Percentiles rank a stretch among this genome's conserved stretches.
Conservation (phyloP, 1,139 yeast species). For the Zygosaccharomyces sapae region DNA sequence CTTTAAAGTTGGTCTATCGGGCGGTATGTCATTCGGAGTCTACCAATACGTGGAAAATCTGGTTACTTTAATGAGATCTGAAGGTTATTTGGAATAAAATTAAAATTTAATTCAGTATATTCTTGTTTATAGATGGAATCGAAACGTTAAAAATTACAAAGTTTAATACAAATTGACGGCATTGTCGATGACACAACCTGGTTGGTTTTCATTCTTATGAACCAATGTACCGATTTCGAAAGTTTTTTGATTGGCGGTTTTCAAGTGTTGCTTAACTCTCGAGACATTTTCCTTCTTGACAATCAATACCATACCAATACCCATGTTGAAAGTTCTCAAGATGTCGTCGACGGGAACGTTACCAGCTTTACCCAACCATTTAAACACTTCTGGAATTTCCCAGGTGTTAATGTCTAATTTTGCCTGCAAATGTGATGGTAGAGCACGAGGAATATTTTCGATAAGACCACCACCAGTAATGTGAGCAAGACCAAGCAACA, state of each 20-base stretch:
- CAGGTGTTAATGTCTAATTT: slow-evolving; percentile 72
- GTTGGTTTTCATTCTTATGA: slow-evolving; percentile 48
- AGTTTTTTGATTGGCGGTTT: slow-evolving; percentile 69
- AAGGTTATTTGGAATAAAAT: slow-evolving; percentile 19
- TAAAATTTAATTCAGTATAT: not conserved
- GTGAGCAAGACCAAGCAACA: slow-evolving; percentile 86
- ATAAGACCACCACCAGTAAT: slow-evolving; percentile 98
- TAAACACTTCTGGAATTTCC: slow-evolving; percentile 84
- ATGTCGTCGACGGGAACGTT: slow-evolving; percentile 82
- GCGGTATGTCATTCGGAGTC: slow-evolving; percentile 70
- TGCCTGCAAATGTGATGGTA: slow-evolving; percentile 78
- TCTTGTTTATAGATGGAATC: slow-evolving; percentile 5
- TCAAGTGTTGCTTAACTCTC: slow-evolving; percentile 50
- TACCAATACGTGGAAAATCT: slow-evolving; percentile 56
- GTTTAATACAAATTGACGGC: slow-evolving; percentile 55
- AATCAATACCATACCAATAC: slow-evolving; percentile 93
- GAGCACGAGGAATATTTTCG: slow-evolving; percentile 93
- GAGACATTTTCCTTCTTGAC: slow-evolving; percentile 64
- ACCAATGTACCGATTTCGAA: slow-evolving; percentile 73
- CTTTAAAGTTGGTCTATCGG: slow-evolving; percentile 70
- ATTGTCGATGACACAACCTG: slow-evolving; percentile 67
- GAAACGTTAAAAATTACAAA: slow-evolving; percentile 6
- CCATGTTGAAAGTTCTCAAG: slow-evolving; percentile 88
- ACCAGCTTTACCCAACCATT: slow-evolving; percentile 91
- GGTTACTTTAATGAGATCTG: slow-evolving; percentile 21